Conservation (phyloP, 371 early-diverging fungal genomes). For the Mucor racemosus region DNA sequence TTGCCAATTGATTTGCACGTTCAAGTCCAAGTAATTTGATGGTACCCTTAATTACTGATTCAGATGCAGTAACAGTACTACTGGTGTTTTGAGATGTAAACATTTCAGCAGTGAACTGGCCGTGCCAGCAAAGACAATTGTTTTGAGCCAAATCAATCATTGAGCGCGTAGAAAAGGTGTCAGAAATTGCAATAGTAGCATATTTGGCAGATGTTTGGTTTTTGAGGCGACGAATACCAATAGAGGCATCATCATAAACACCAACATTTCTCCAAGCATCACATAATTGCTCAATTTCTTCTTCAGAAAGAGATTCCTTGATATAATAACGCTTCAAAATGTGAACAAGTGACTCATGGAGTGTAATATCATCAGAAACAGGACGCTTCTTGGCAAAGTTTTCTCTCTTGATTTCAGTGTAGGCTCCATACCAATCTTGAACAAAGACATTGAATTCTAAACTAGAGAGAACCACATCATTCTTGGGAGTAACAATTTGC, state of each 20-base stretch:
- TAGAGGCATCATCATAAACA: conserved; percentile 36
- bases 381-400: conserved; percentile 18
- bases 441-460: conserved; percentile 34
- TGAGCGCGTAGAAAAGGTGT: conserved; percentile 38
- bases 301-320: conserved; percentile 22
- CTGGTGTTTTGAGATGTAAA: conserved; percentile 15
- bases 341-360: conserved; percentile 33
- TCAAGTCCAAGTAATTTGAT: conserved; percentile 36
- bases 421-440: conserved; percentile 35
- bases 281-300: conserved; percentile 33
- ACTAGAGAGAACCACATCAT: conserved; percentile 20
- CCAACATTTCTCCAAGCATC: conserved; percentile 32
- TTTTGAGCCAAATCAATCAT: conserved; percentile 44
- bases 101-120: conserved; percentile 48
- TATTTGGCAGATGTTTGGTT: conserved; percentile 26
- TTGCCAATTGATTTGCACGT: conserved; percentile 31
- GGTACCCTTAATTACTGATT: conserved; percentile 28
- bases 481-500: conserved; percentile 30
- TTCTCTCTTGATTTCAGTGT: conserved; percentile 29
- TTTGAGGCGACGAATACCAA: conserved; percentile 44
- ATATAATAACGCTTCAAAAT: conserved; percentile 34
- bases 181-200: conserved; percentile 44
- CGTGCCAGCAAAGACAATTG: conserved; percentile 52
- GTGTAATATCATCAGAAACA: conserved; percentile 28
- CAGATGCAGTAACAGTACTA: conserved; percentile 7